phyloP scores from a whole-genome alignment of 108 stramenopile species.

The Skeletonema costatum region DNA sequence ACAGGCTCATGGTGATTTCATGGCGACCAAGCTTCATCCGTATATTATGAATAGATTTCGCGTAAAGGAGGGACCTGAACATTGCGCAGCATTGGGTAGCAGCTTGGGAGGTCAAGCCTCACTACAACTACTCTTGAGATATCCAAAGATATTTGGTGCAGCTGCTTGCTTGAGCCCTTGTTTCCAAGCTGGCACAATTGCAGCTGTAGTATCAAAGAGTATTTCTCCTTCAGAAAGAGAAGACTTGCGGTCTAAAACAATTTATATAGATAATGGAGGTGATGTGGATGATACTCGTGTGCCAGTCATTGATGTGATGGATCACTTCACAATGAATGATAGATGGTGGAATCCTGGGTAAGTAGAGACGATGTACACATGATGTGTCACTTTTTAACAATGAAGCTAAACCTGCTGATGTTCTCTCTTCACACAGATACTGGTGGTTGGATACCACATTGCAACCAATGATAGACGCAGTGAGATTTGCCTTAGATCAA shows the following conservation, averaged over 20 bases:
- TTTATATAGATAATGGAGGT: conserved; percentile 77
- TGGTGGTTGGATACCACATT: conserved; percentile 72
- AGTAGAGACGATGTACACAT: neutral
- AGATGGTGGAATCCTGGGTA: conserved; percentile 77
- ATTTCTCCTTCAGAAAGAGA: neutral
- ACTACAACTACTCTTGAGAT: conserved; percentile 59
- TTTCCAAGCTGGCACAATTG: conserved; percentile 63
- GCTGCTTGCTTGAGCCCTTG: conserved; percentile 72
- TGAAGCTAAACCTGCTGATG: too few species aligned
- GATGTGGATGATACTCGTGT: conserved; percentile 61
- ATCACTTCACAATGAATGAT: conserved; percentile 65
- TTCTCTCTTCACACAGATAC: conserved; percentile 16
- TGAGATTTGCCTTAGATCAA: conserved; percentile 46
- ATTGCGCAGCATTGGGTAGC: conserved; percentile 56
- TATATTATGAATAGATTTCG: conserved; percentile 57
- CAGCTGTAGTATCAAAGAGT: conserved; percentile 28
- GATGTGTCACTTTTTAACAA: neutral
- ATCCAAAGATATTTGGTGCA: conserved; percentile 65
- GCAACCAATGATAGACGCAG: conserved; percentile 60
- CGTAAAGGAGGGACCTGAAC: conserved; percentile 39
- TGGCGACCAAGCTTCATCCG: conserved; percentile 66
- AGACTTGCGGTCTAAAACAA: conserved; percentile 44
- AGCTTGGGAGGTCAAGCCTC: conserved; percentile 77
- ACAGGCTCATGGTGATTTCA: conserved; percentile 68
- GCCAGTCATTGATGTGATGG: conserved; percentile 58